Evolutionary conservation across 257 asterid species (phyloP).

Genomic region (Nicotiana knightiana): DNA sequence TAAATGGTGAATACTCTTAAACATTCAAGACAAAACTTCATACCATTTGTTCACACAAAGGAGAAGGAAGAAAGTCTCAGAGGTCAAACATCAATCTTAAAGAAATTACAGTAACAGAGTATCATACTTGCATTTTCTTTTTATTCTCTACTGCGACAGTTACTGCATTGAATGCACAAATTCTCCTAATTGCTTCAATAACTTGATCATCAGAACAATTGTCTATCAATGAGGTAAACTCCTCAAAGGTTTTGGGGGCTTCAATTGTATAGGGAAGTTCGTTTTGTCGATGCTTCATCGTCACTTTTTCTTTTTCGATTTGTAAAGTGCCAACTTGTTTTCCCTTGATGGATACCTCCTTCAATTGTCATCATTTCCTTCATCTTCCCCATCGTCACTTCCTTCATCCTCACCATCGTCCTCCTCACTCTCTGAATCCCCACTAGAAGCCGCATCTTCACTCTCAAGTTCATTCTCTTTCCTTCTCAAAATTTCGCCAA

Average conservation of each 20-base stretch:
- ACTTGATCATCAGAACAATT: constrained; percentile 72
- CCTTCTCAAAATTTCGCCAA: constrained; percentile 42
- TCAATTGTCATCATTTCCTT: constrained; percentile 26
- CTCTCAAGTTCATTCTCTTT: constrained; percentile 14
- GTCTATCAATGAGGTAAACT: constrained; percentile 58
- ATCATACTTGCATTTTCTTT: constrained; percentile 87
- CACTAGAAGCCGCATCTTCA: constrained; percentile 14
- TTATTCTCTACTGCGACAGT: constrained; percentile 82
- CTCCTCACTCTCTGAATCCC: constrained; percentile 33
- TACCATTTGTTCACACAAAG: neutral
- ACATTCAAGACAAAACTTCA: neutral
- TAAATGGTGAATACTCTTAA: neutral
- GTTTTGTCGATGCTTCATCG: constrained; percentile 21
- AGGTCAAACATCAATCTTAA: neutral
- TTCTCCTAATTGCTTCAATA: constrained; percentile 82
- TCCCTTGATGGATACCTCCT: constrained; percentile 25
- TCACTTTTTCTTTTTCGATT: constrained; percentile 22
- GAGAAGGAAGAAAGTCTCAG: neutral
- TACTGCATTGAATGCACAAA: constrained; percentile 75
- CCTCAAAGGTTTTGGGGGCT: constrained; percentile 83
- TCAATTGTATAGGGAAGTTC: constrained; percentile 96
- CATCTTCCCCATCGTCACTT: constrained; percentile 45
- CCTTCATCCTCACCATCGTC: constrained; percentile 25
- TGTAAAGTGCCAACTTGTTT: constrained; percentile 20
- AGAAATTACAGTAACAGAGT: constrained; percentile 12